Conservation (phyloP, 352 stramenopile genomes). For the Peronosclerospora sorghi region DNA sequence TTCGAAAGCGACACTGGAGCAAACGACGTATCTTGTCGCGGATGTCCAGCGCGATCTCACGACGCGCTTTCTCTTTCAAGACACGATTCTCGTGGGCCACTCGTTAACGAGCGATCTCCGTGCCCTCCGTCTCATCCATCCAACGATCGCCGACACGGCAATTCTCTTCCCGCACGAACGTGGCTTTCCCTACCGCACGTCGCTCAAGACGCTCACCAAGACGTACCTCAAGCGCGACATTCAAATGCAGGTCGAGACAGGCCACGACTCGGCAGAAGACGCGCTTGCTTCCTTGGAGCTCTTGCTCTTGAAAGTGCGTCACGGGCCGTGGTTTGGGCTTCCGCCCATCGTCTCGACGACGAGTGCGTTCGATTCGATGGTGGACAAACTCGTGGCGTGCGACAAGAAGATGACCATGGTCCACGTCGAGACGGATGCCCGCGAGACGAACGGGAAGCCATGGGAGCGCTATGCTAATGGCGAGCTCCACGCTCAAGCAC, state of each 20-base stretch:
- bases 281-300: constrained; percentile 70
- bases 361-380: constrained; percentile 54
- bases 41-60: constrained; percentile 64
- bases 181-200: constrained; percentile 73
- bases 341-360: constrained; percentile 28
- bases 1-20: constrained; percentile 51
- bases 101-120: constrained; percentile 80
- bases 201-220: constrained; percentile 75
- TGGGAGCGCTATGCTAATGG: constrained; percentile 68
- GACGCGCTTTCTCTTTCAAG: constrained; percentile 42
- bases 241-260: constrained; percentile 45
- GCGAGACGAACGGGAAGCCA: constrained; percentile 30
- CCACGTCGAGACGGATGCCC: constrained; percentile 14
- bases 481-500: constrained; percentile 32
- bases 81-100: constrained; percentile 80
- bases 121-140: constrained; percentile 65
- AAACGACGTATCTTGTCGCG: constrained; percentile 44
- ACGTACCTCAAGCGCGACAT: constrained; percentile 76
- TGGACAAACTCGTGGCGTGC: constrained; percentile 37
- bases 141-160: constrained; percentile 58
- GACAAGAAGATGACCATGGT: constrained; percentile 46
- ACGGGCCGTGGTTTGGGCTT: constrained; percentile 63
- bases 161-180: constrained; percentile 79
- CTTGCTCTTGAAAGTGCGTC: constrained; percentile 54
- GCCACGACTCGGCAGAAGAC: constrained; percentile 80